Conservation (phyloP, 768 basidiomycete genomes). For the Lactarius trivialis region DNA sequence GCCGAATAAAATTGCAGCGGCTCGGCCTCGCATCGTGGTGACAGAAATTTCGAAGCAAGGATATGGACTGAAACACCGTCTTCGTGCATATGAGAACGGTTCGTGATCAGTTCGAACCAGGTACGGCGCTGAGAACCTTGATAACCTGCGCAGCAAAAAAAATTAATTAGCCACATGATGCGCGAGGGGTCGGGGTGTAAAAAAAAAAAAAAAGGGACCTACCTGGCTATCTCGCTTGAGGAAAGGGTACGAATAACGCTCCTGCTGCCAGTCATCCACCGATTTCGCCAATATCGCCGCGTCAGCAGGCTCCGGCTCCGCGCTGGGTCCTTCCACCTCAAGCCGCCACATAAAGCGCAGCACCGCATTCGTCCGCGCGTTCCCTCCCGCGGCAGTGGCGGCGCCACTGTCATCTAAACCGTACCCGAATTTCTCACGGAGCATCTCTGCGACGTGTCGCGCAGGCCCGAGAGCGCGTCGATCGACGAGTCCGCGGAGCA, state of each 20-base stretch:
- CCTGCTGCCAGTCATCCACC: not conserved
- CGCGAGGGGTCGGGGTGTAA: not conserved
- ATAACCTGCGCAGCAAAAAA: not conserved
- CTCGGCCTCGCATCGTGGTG: not conserved
- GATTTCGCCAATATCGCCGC: not conserved
- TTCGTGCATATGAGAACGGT: not conserved
- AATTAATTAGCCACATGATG: not conserved
- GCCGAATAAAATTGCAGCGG: not conserved
- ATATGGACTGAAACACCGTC: not conserved
- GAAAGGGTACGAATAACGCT: not conserved
- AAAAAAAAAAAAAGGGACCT: not conserved
- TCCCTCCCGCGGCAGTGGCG: not conserved
- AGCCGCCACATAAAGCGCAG: constrained; percentile 4
- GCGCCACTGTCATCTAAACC: not conserved
- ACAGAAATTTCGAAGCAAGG: not conserved
- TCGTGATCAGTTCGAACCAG: not conserved
- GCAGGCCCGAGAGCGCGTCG: not conserved
- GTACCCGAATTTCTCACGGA: constrained; percentile 5
- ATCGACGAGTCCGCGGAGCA: constrained; percentile 11
- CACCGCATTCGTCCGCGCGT: not conserved
- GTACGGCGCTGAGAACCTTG: not conserved
- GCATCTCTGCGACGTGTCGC: not conserved
- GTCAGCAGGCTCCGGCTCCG: not conserved
- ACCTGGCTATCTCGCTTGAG: constrained; percentile 5
- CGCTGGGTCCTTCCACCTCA: not conserved